phyloP scores from a whole-genome alignment of 2,329 filamentous ascomycete species.

The Venturia effusa region DNA sequence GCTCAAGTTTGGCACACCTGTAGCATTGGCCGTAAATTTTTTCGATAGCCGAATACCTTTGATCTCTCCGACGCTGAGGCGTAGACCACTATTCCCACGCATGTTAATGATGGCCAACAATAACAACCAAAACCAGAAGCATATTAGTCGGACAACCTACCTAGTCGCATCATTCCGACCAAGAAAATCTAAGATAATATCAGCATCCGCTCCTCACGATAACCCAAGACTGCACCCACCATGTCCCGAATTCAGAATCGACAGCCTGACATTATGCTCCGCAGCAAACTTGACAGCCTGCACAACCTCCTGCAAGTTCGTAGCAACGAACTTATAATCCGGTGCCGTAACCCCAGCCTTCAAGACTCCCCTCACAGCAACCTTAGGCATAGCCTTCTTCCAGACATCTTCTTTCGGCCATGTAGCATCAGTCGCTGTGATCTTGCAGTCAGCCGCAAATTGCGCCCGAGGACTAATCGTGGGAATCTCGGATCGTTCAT shows the following conservation, averaged over 20 bases:
- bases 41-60: constrained; percentile 4
- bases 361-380: not conserved
- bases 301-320: not conserved
- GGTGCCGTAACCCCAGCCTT: not conserved
- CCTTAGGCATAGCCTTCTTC: constrained; percentile 7
- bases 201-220: not conserved
- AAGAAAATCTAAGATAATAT: not conserved
- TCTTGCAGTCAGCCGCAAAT: constrained; percentile 9
- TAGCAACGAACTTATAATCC: constrained; percentile 3
- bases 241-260: constrained; percentile 9
- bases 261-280: constrained; percentile 7
- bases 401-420: constrained; percentile 9
- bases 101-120: not conserved
- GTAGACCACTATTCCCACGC: not conserved
- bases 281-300: constrained; percentile 11
- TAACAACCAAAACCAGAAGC: not conserved
- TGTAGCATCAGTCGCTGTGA: constrained; percentile 6
- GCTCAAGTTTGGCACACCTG: not conserved
- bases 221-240: not conserved
- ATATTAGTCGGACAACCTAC: not conserved
- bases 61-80: not conserved
- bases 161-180: constrained; percentile 4
- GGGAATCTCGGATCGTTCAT: not conserved
- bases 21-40: not conserved
- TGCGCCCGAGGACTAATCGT: not conserved